Percentiles rank a stretch among this genome's conserved stretches.
These are phyloP conservation scores for Kuraishia piskuri DNA, from an alignment of 805 yeast genomes.

Conservation along the genomic window DNA sequence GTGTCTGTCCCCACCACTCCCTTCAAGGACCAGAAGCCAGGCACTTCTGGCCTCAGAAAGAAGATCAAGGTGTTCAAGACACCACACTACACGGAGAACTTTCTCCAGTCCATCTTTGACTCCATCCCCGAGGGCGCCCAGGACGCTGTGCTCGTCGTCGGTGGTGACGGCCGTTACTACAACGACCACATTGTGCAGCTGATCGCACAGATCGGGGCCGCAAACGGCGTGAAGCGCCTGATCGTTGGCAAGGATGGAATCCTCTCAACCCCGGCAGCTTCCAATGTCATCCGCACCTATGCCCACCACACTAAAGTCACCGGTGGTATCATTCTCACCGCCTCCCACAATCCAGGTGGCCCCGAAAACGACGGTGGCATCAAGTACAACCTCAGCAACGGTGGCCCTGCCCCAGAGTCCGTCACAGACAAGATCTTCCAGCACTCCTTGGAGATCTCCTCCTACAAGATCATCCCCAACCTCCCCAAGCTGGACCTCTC, in stretches of 20 bases:
- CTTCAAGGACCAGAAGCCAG: conserved; percentile 90
- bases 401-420: conserved; percentile 97
- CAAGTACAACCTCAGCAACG: conserved; percentile 89
- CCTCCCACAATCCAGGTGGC: conserved; percentile 98
- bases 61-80: conserved; percentile 75
- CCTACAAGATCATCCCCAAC: conserved; percentile 50
- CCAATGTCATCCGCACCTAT: conserved; percentile 77
- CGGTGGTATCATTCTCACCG: conserved; percentile 94
- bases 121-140: conserved; percentile 86
- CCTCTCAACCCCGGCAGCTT: conserved; percentile 92
- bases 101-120: conserved; percentile 75
- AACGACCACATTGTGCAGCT: conserved; percentile 73
- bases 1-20: conserved; percentile 54
- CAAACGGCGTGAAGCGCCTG: conserved; percentile 79
- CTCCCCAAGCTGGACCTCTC: conserved; percentile 60
- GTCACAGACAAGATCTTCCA: conserved; percentile 86
- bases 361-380: conserved; percentile 88
- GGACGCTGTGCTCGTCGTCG: conserved; percentile 75
- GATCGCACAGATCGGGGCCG: conserved; percentile 80
- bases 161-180: conserved; percentile 96
- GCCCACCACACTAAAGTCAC: conserved; percentile 44
- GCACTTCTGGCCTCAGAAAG: conserved; percentile 94
- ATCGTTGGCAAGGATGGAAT: conserved; percentile 85
- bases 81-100: conserved; percentile 84
- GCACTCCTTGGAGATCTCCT: conserved; percentile 45